These are phyloP conservation scores for Microbotryum intermedium DNA, from an alignment of 1,284 basidiomycete genomes.

Conservation along the genomic window DNA sequence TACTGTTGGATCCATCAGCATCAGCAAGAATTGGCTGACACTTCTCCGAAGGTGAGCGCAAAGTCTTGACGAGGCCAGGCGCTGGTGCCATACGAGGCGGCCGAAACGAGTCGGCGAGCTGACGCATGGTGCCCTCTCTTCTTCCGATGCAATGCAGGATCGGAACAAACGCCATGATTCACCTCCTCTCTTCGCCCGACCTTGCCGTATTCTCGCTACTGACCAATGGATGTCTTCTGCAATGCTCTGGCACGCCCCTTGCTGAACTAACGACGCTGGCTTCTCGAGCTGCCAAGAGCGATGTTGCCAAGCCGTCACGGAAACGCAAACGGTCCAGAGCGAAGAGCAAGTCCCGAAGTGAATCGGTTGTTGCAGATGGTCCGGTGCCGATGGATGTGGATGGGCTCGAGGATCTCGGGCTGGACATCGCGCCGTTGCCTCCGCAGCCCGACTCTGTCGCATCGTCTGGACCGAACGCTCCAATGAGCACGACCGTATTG, in stretches of 20 bases:
- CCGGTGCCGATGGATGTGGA: background rate
- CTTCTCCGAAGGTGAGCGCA: constrained; percentile 52
- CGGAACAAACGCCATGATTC: constrained; percentile 60
- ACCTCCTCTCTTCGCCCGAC: constrained; percentile 53
- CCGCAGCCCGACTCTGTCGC: background rate
- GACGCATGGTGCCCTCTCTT: background rate
- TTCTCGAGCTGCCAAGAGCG: background rate
- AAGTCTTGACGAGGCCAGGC: background rate
- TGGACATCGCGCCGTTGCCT: background rate
- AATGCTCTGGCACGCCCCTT: constrained; percentile 63
- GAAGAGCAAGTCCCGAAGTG: background rate
- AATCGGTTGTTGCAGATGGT: background rate
- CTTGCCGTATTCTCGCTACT: constrained; percentile 63
- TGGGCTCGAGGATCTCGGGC: background rate
- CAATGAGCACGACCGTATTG: background rate
- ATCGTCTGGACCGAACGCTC: background rate
- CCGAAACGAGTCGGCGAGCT: too few relatives aligned
- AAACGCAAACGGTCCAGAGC: constrained; percentile 6
- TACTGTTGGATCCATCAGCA: constrained; percentile 55
- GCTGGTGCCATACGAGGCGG: background rate
- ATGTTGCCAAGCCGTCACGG: background rate
- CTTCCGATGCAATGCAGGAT: constrained; percentile 45
- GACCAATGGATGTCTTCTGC: constrained; percentile 69
- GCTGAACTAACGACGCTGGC: constrained; percentile 43
- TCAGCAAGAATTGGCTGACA: constrained; percentile 54